Conservation (phyloP, 2,329 filamentous ascomycete genomes). For the Phyllosticta citrichinensis region DNA sequence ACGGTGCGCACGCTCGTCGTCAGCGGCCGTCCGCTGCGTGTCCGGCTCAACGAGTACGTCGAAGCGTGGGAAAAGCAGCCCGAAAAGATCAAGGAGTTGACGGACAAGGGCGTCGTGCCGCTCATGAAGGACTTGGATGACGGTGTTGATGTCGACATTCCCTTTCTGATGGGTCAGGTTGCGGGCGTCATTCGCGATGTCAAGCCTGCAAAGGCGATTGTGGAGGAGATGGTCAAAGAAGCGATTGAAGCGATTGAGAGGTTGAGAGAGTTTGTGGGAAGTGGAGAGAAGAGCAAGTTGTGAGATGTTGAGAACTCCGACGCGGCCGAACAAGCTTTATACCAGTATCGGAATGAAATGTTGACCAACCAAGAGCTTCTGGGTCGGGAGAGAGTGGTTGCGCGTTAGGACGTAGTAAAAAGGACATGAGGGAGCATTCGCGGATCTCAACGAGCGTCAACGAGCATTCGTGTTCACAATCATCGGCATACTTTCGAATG, state of each 20-base stretch:
- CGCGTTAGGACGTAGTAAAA: too few relatives aligned
- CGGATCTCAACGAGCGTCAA: too few relatives aligned
- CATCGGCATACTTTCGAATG: too few relatives aligned
- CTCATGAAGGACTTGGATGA: conserved; percentile 75
- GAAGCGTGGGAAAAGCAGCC: conserved; percentile 69
- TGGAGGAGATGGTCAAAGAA: conserved; percentile 71
- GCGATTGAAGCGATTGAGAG: conserved; percentile 31
- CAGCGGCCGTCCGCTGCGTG: conserved; percentile 69
- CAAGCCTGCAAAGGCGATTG: conserved; percentile 72
- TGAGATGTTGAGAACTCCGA: conserved; percentile 12
- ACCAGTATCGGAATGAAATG: neutral
- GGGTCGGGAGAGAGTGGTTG: neutral
- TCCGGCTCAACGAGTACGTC: conserved; percentile 76
- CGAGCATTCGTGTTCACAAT: too few relatives aligned
- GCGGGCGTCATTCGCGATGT: conserved; percentile 67
- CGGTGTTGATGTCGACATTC: conserved; percentile 71
- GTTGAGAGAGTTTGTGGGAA: conserved; percentile 24
- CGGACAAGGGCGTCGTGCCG: conserved; percentile 67
- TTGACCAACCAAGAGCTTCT: neutral
- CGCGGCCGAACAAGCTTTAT: neutral
- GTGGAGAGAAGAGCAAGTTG: conserved; percentile 23
- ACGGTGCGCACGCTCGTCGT: conserved; percentile 77
- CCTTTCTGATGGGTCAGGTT: conserved; percentile 91
- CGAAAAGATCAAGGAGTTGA: conserved; percentile 64
- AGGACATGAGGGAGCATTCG: too few relatives aligned